Evolutionary conservation across 306 rosid species (phyloP).

Genomic region (Rosa rugosa): DNA sequence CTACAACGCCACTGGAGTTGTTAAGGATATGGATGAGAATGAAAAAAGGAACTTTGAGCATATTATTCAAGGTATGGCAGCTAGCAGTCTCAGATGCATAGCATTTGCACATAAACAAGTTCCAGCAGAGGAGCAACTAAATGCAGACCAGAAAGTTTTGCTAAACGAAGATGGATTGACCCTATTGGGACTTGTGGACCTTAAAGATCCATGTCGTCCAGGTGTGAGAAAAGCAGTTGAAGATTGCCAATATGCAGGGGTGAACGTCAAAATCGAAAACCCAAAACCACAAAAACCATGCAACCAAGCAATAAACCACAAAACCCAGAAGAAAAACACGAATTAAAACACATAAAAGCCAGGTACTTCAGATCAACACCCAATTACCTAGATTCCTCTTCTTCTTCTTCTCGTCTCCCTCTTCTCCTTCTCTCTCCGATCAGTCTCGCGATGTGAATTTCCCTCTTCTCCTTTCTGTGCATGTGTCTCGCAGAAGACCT

Average conservation of each 20-base stretch:
- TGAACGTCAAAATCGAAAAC: constrained; percentile 36
- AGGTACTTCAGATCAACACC: too few species aligned
- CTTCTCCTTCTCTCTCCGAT: too few species aligned
- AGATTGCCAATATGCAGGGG: constrained; percentile 32
- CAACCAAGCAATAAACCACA: too few species aligned
- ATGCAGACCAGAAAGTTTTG: neutral
- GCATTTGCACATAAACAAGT: constrained; percentile 38
- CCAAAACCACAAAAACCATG: too few species aligned
- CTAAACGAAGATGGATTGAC: constrained; percentile 28
- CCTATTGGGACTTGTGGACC: constrained; percentile 28
- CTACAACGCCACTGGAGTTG: constrained; percentile 26
- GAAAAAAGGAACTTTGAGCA: constrained; percentile 12
- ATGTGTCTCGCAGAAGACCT: too few species aligned
- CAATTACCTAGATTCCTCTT: too few species aligned
- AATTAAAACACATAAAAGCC: too few species aligned
- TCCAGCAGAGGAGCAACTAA: neutral
- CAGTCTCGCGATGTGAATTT: too few species aligned
- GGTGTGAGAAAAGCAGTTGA: constrained; percentile 35
- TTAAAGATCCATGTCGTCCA: constrained; percentile 36
- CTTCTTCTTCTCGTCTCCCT: too few species aligned
- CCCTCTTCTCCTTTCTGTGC: too few species aligned
- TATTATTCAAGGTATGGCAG: constrained; percentile 41
- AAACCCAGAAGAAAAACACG: too few species aligned
- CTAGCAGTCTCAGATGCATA: constrained; percentile 35
- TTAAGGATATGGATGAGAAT: constrained; percentile 9